Evolutionary conservation across 2,329 filamentous ascomycete genomes (phyloP), one percentile per base, ranked within the genome.

Genomic region (Cryphonectria naterciae): DNA sequence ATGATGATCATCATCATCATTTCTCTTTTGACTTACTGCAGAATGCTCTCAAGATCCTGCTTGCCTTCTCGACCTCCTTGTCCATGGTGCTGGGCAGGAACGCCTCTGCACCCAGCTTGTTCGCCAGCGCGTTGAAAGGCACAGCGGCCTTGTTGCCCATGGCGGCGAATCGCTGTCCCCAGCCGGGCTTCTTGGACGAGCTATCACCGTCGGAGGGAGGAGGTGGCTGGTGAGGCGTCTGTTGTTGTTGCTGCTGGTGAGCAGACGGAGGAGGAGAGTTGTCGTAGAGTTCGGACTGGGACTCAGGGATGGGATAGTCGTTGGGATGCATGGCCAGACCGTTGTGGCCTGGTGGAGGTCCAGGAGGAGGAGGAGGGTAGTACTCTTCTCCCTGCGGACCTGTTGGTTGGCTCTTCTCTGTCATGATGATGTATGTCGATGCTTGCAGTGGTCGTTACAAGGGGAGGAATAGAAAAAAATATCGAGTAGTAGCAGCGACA

Each of bases 21-120:
- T n/a, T n/a, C 8, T 7, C 10, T 8, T 19, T 22, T 25, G 10
- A 80, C 89, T 77, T 85, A 92, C 91, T 96, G 84, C 94, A 97
- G 81, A 98, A 98, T 74, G 90, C 92, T 77, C 88, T 89, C 37
- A 97, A 80, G 64, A 97, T 97, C 17, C 93, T 85, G 46, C 94
- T 94, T 0, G 94, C 93, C 83, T 97, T 97, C 81, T 97, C 94
- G 75, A 92, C 92, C 83, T 97, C 95, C 80, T 94, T 94, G 78
- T 97, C 94, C 74, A 97, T 84, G 1, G 91, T 91, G 68, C 92
- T 93, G 1, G 94, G 94, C 87, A 95, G 92, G 81, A 97, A 97
- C 32, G 93, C 92, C 80, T 97, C 94, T 64, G 82, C 82, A n/a
- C 94, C 94, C 52, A 97, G 85, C 81, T 92, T 94, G 81, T 97